Conservation (phyloP, 192 early-diverging fungal genomes). For the Pecoramyces ruminantium region DNA sequence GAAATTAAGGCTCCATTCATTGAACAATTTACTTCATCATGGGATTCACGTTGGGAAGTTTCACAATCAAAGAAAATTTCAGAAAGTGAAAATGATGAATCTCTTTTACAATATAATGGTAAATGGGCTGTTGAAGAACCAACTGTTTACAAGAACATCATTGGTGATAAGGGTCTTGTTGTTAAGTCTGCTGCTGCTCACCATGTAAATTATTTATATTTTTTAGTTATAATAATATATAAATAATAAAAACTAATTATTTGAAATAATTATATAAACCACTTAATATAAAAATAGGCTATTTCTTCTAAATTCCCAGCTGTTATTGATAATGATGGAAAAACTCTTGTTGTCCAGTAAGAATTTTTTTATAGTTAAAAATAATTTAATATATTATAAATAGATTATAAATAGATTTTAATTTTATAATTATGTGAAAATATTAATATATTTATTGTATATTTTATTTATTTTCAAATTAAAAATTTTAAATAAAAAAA, state of each 20-base stretch:
- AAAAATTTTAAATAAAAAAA: no score
- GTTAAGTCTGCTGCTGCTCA: constrained; percentile 65
- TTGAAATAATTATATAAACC: no score
- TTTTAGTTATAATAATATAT: no score
- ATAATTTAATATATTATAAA: no score
- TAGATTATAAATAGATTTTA: no score
- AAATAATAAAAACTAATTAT: no score
- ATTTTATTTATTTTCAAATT: no score
- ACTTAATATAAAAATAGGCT: no score
- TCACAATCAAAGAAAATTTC: constrained; percentile 54
- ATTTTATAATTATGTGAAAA: no score
- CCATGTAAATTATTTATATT: constrained; percentile 24
- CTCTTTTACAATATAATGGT: constrained; percentile 48
- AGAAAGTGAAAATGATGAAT: constrained; percentile 50
- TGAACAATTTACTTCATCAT: constrained; percentile 49
- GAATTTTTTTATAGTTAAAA: constrained; percentile 1
- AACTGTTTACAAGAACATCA: constrained; percentile 20
- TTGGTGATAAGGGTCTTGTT: constrained; percentile 64
- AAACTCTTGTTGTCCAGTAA: constrained; percentile 64
- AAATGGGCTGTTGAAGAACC: constrained; percentile 64
- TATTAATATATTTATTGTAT: no score
- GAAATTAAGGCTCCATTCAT: constrained; percentile 43
- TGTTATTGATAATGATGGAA: constrained; percentile 54
- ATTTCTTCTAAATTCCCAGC: constrained; percentile 55
- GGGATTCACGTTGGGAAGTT: constrained; percentile 44